Conservation (phyloP, 176 grass and related monocot genomes). For the Tillandsia fasciculata region DNA sequence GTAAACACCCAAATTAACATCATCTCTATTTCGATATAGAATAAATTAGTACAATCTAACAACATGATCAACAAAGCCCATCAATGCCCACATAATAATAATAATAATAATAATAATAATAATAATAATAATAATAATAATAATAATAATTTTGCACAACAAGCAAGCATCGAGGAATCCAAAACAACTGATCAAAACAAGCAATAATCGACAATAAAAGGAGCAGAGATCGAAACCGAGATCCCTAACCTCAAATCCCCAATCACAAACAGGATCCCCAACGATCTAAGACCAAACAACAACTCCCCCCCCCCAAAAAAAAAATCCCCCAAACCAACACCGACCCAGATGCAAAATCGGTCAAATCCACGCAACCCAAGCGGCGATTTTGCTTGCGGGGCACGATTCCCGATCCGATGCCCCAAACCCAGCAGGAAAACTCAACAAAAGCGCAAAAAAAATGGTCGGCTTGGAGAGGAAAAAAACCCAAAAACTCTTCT, state of each 20-base stretch:
- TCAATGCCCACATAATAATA: neutral
- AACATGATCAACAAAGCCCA: neutral
- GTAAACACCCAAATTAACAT: neutral
- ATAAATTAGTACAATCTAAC: neutral
- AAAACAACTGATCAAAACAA: neutral
- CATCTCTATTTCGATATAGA: neutral
- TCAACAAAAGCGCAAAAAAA: neutral
- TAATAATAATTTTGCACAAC: neutral
- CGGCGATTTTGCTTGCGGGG: neutral
- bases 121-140: neutral
- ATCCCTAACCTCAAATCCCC: neutral
- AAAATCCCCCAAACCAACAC: conserved; percentile 24
- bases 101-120: neutral
- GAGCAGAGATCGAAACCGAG: neutral
- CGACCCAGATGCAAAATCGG: conserved; percentile 5
- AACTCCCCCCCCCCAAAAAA: conserved; percentile 2
- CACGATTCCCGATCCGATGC: conserved; percentile 11
- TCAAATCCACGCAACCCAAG: conserved; percentile 16
- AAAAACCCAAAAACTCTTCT: neutral
- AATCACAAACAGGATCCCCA: neutral
- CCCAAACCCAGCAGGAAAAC: neutral
- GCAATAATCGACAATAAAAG: neutral
- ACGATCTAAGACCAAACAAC: conserved; percentile 16
- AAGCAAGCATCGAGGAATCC: neutral
- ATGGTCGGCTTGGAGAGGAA: neutral